Percentiles rank a stretch among this genome's conserved stretches.
These are phyloP conservation scores for Spergularia marina DNA, from an alignment of 148 eudicot species.

Conservation along the genomic window DNA sequence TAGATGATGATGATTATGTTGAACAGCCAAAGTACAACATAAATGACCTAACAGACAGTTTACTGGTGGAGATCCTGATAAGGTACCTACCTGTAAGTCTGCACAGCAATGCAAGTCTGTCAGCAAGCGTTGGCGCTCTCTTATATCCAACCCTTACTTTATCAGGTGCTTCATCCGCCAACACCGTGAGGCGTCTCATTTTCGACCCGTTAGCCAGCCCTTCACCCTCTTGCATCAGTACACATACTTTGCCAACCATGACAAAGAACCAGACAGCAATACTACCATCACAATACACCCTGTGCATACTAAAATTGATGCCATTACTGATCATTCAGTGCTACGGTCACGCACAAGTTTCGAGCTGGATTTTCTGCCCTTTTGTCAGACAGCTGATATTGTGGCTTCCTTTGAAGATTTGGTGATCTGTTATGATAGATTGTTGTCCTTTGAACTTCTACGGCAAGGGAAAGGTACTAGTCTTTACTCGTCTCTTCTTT, in stretches of 20 bases:
- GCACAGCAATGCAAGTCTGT: slow-evolving; percentile 15
- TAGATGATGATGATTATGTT: neutral
- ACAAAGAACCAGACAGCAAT: neutral
- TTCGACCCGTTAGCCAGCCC: neutral
- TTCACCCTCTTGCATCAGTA: slow-evolving; percentile 14
- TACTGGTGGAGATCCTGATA: slow-evolving; percentile 14
- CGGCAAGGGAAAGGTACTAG: neutral
- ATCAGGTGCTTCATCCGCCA: neutral
- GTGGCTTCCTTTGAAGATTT: slow-evolving; percentile 14
- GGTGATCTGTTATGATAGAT: slow-evolving; percentile 8
- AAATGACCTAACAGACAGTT: neutral
- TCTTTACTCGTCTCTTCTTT: neutral
- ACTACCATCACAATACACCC: neutral
- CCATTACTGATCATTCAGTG: slow-evolving; percentile 5
- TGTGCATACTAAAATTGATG: slow-evolving; percentile 8
- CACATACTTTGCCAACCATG: slow-evolving; percentile 13
- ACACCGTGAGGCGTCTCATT: neutral
- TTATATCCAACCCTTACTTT: slow-evolving; percentile 4
- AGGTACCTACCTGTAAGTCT: slow-evolving; percentile 12
- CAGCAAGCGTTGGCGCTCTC: slow-evolving; percentile 18
- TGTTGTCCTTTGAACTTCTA: slow-evolving; percentile 1
- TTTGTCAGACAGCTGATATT: neutral
- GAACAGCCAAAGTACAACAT: neutral
- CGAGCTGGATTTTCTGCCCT: slow-evolving; percentile 14
- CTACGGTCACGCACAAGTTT: slow-evolving; percentile 4